Conservation (phyloP, 306 rosid species). For the Argentina anserina region DNA sequence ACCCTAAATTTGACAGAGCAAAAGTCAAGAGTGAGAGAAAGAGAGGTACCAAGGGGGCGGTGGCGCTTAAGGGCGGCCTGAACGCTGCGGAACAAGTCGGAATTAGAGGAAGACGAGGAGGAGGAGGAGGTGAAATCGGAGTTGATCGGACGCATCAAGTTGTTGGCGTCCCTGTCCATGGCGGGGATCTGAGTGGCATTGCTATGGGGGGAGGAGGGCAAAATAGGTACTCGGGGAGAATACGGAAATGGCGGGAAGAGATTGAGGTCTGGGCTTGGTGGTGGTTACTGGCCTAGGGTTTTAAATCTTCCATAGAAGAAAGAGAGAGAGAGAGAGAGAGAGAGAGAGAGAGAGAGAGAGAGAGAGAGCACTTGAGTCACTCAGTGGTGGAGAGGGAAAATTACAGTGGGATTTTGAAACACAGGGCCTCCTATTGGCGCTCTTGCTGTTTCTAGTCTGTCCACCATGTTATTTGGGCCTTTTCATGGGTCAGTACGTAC, state of each 20-base stretch:
- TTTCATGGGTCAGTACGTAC: too few species aligned
- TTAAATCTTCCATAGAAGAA: too few species aligned
- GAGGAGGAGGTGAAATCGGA: slow-evolving; percentile 38
- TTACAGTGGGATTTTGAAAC: slow-evolving; percentile 24
- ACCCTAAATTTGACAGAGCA: background rate
- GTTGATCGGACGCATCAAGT: slow-evolving; percentile 31
- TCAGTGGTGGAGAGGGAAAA: background rate
- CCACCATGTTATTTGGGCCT: too few species aligned
- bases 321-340: slow-evolving; percentile 1
- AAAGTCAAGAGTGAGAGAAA: slow-evolving; percentile 5
- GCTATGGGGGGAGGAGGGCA: slow-evolving; percentile 19
- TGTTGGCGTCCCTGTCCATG: slow-evolving; percentile 75
- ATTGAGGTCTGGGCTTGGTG: background rate
- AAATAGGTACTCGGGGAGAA: background rate
- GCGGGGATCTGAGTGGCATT: slow-evolving; percentile 56
- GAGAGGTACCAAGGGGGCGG: slow-evolving; percentile 44
- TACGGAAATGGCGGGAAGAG: slow-evolving; percentile 9
- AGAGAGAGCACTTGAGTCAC: too few species aligned
- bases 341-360: background rate
- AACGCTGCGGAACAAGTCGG: slow-evolving; percentile 52
- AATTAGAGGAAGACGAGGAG: slow-evolving; percentile 43
- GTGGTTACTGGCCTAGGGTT: slow-evolving; percentile 1
- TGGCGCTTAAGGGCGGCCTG: slow-evolving; percentile 62
- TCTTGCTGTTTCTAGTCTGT: slow-evolving; percentile 3
- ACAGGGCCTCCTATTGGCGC: slow-evolving; percentile 21